These are phyloP conservation scores for Effrenium voratum DNA, from an alignment of 73 alveolate genomes.

Conservation along the genomic window DNA sequence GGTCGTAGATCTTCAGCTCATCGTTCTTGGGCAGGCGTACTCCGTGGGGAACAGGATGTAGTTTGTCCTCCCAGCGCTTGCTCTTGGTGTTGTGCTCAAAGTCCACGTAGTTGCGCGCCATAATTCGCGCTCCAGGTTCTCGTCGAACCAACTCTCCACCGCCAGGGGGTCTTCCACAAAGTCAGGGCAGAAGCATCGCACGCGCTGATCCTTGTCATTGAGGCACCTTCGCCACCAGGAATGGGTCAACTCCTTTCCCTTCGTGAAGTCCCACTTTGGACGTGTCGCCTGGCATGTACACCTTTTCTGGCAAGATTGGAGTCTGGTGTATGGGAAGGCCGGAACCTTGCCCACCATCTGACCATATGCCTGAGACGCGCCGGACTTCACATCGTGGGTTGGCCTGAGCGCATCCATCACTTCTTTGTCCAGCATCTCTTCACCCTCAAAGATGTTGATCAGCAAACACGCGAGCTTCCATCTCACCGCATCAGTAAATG, in stretches of 20 bases:
- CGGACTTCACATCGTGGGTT: neutral
- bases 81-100: neutral
- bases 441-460: neutral
- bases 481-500: neutral
- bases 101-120: neutral
- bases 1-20: neutral
- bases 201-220: neutral
- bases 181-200: neutral
- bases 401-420: neutral
- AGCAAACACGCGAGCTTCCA: conserved; percentile 19
- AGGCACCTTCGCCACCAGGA: no score
- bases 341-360: neutral
- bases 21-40: neutral
- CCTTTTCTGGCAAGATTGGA: neutral
- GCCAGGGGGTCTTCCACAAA: neutral
- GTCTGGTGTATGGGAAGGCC: conserved; percentile 25
- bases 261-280: no score
- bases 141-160: conserved; percentile 17
- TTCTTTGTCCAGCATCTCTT: neutral
- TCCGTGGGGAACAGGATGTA: neutral
- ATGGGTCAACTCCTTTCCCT: no score
- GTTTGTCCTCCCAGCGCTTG: neutral
- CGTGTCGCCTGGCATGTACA: no score
- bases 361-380: no score
- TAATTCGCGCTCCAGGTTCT: neutral